Evolutionary conservation across 2,329 filamentous ascomycete species (phyloP), one percentile per base, ranked within the genome.

Genomic region (Sphaceloma murrayae): DNA sequence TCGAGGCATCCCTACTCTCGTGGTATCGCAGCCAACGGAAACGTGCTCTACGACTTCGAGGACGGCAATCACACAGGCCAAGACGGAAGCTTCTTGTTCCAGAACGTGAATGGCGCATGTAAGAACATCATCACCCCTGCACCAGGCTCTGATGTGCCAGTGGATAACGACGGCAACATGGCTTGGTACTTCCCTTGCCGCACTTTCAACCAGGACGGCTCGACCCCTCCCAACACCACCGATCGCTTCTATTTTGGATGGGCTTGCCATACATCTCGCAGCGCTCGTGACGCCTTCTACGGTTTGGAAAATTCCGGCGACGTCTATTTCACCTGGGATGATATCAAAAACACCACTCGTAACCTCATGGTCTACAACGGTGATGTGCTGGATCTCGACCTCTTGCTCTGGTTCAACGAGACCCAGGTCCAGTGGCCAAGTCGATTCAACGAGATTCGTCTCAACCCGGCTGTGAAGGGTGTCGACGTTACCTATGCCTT

Each of bases 151-250:
- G 81, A 86, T 54, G 78, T 98, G 6, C 86, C 88, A 1, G 83
- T 82, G 4, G 80, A 94, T 58, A 65, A 62, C 18, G 66, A 80
- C 43, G 78, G 75, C 5, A 79, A 94, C 46, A 67, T 98, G 49
- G 91, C 82, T 1, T 98, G 91, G 89, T 98, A 98, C 61, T 96
- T 96, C 60, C 91, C 91, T 2, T 98, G 91, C 70, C 80, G 74
- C 3, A 72, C 83, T 1, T 93, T 88, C 71, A 93, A 93, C 53
- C 91, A 96, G 64, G 91, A 98, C 59, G 91, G 91, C 17, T 94
- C 87, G 1, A 77, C 73, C 17, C 64, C 75, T 49, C 80, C 83
- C 1, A 95, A 98, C 60, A 62, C 68, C 31, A 88, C 85, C 0
- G 70, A 72, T 29, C 74, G 77, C 0, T 82, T 82, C 61, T 95